Evolutionary conservation across 345 rosid species (phyloP).

Genomic region (Cardamine resedifolia): DNA sequence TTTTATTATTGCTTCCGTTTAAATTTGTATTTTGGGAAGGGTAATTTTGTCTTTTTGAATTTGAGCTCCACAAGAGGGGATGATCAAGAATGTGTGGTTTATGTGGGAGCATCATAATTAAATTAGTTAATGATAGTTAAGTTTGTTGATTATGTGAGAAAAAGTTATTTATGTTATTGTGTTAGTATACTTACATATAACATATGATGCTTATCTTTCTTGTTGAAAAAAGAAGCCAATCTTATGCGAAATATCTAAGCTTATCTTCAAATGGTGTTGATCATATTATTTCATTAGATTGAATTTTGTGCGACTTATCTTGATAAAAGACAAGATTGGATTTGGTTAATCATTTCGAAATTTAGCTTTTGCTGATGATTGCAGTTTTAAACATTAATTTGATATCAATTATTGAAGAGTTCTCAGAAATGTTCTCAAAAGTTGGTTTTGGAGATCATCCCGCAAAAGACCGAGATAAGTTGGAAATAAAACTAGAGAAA

Average conservation of each 20-base stretch:
- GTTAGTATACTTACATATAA: not conserved
- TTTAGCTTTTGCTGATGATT: not conserved
- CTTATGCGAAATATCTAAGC: not conserved
- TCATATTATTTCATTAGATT: not conserved
- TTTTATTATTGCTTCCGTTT: not conserved
- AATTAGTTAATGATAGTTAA: conserved; percentile 24
- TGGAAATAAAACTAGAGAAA: not conserved
- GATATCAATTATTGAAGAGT: not conserved
- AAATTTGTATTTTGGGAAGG: conserved; percentile 19
- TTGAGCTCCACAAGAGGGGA: not conserved
- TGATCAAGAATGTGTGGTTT: not conserved
- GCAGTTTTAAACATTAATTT: not conserved
- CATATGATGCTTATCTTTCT: not conserved
- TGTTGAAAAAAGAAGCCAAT: conserved; percentile 2
- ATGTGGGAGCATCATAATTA: conserved; percentile 14
- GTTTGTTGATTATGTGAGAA: conserved; percentile 15
- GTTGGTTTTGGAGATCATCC: not conserved
- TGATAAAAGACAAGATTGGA: not conserved
- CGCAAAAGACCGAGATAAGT: not conserved
- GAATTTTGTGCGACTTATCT: not conserved
- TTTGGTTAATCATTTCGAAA: conserved; percentile 2
- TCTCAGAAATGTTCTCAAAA: not conserved
- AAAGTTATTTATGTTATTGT: not conserved
- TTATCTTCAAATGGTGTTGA: not conserved
- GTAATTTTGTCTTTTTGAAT: conserved; percentile 7